Conservation (phyloP, 2,329 filamentous ascomycete species). For the Lanzia echinophila region DNA sequence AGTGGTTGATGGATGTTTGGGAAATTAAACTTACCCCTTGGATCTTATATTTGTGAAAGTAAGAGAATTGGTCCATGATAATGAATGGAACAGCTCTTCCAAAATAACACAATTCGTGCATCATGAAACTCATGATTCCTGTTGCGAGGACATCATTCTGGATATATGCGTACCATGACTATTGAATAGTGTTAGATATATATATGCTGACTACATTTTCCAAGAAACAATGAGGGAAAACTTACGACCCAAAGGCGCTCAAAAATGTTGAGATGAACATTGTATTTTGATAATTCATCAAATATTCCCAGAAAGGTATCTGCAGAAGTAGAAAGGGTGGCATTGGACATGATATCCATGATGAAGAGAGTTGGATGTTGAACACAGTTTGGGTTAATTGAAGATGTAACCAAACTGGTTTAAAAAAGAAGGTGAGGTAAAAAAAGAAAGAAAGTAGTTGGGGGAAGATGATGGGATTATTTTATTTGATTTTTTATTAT, state of each 20-base stretch:
- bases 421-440: not conserved
- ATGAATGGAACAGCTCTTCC: conserved; percentile 84
- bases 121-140: conserved; percentile 92
- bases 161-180: conserved; percentile 95
- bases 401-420: not conserved
- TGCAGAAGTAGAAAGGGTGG: conserved; percentile 23
- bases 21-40: conserved; percentile 45
- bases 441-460: conserved; percentile 1
- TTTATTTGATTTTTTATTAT: not conserved
- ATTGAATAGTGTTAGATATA: conserved; percentile 16
- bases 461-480: not conserved
- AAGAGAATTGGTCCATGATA: conserved; percentile 80
- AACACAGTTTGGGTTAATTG: not conserved
- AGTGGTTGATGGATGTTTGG: too few species aligned
- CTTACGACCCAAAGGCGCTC: conserved; percentile 84
- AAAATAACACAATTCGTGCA: conserved; percentile 95
- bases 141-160: conserved; percentile 96
- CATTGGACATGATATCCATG: conserved; percentile 22
- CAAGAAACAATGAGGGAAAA: conserved; percentile 22
- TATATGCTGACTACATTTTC: conserved; percentile 6
- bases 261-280: conserved; percentile 71
- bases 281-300: conserved; percentile 61
- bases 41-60: conserved; percentile 91
- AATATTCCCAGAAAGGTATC: conserved; percentile 48
- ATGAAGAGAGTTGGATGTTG: conserved; percentile 5